Evolutionary conservation across 371 early-diverging fungal species (phyloP), one percentile per base, ranked within the genome.

Genomic region (Circinella minor): DNA sequence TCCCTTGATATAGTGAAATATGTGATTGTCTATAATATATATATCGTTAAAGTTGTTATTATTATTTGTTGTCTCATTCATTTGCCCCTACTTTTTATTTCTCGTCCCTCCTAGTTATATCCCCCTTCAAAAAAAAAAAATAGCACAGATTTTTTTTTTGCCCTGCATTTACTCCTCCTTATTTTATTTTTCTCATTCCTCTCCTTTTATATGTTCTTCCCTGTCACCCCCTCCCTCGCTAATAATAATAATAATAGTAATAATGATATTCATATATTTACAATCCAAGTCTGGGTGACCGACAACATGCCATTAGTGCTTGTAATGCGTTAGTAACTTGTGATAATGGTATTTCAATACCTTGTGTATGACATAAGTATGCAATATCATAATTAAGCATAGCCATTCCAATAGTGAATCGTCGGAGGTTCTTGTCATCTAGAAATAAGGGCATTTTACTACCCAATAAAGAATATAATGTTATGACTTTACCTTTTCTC

Each of bases 331-430:
- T 90, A 18, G 90, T 74, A 36, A 82, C 81, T 54, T 86, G 81
- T 55, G 83, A 77, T 7, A 89, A 69, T 3, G 90, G 86, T 48
- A 95, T 87, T 1, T 84, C 76, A 8, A 95, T 87, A 43, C 94
- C 94, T 75, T 94, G 95, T 4, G 93, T 87, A 74, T 90, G 85
- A 72, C 96, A 95, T 17, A 97, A 77, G 72, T 92, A 96, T 0
- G 91, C 92, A 65, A 96, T 85, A 68, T 96, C 86, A 73, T 92
- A 97, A 71, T 92, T 91, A 36, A 97, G 80, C 92, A 95, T 93
- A 7, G 91, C 83, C 73, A 97, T 81, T 2, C 94, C 97, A 0
- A 86, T 79, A 0, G 88, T 78, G 76, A 92, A 93, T 20, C 74
- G 69, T 38, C 86, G 77, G 17, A 81, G 69, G 64, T 91, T 90